phyloP scores from a whole-genome alignment of 768 basidiomycete species.

The Boletus rubroflammeus region DNA sequence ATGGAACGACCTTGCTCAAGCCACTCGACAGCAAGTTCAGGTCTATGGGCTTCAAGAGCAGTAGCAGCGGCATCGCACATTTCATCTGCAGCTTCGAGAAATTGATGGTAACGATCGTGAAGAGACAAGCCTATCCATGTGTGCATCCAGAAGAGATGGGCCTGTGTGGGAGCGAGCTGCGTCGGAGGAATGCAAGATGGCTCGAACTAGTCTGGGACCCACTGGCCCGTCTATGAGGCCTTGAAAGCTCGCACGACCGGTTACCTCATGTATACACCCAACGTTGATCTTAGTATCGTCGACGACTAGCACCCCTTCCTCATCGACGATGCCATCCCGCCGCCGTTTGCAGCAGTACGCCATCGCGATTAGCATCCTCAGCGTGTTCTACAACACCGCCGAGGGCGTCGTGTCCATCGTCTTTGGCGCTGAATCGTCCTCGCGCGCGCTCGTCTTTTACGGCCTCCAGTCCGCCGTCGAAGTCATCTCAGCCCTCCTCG shows the following conservation, averaged over 20 bases:
- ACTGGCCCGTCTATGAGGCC: too few relatives aligned
- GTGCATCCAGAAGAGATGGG: not conserved
- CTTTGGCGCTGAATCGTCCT: conserved; percentile 42
- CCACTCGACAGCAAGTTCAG: not conserved
- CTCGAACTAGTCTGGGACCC: too few relatives aligned
- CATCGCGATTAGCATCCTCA: conserved; percentile 39
- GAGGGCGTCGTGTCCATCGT: conserved; percentile 43
- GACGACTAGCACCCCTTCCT: not conserved
- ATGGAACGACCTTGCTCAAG: not conserved
- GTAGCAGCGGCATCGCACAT: not conserved
- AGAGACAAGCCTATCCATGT: not conserved
- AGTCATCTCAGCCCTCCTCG: conserved; percentile 41
- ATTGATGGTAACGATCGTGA: not conserved
- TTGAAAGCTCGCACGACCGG: too few relatives aligned
- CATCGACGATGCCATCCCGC: conserved; percentile 17
- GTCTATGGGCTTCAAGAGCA: not conserved
- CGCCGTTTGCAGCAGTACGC: conserved; percentile 33
- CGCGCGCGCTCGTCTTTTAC: conserved; percentile 44
- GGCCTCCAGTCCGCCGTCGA: conserved; percentile 48
- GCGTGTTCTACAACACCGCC: conserved; percentile 37
- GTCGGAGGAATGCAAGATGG: not conserved
- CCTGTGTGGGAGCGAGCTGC: not conserved
- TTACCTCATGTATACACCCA: too few relatives aligned
- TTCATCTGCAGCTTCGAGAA: not conserved
- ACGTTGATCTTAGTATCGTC: too few relatives aligned